Evolutionary conservation across 2,329 filamentous ascomycete genomes (phyloP), one percentile per base, ranked within the genome.

Genomic region (Hypoxylon sp.): DNA sequence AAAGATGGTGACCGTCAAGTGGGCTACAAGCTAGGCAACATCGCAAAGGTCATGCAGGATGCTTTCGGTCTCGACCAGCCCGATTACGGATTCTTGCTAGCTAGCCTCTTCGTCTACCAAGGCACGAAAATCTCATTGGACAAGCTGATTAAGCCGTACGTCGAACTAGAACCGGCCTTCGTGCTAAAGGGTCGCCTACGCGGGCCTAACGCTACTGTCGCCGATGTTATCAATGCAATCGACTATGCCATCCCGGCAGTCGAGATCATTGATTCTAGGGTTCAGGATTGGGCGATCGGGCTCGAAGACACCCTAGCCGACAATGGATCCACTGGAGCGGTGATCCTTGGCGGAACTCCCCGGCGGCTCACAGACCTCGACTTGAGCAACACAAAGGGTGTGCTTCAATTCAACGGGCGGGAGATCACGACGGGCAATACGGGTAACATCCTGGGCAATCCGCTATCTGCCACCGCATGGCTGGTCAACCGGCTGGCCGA

Each of bases 1-100:
- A 54, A 54, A 17, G 44, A 70, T 44, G 74, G 74, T 2, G 74
- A 74, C 46, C 69, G 75, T 6, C 57, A 72, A 24, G 73, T 75
- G 11, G 74, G 71, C n/a, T 75, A 75, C 62, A 75, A 76, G 62
- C 71, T 76, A n/a, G 72, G 75, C 47, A 76, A 76, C 58, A 75
- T 76, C 53, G 75, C 73, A n/a, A 76, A 76, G 59, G 75, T 76
- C 29, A 77, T 76, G 74, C 75, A 76, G 52, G 73, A 71, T 19
- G 75, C 75, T 10, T 76, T 76, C 48, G 73, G 74, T 2, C 68
- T 77, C 7, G 75, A 75, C 50, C 72, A 74, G 27, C 75, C 75
- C 6, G 75, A 76, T 52, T 75, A 77, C 24, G 74, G 75, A 37
- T 76, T 74, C 66, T 64, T 75, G 6, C 61, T 76, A 2, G 71